Base-by-base conservation (phyloP, 2,329 filamentous ascomycete genomes). In the Scedosporium boydii region DNA sequence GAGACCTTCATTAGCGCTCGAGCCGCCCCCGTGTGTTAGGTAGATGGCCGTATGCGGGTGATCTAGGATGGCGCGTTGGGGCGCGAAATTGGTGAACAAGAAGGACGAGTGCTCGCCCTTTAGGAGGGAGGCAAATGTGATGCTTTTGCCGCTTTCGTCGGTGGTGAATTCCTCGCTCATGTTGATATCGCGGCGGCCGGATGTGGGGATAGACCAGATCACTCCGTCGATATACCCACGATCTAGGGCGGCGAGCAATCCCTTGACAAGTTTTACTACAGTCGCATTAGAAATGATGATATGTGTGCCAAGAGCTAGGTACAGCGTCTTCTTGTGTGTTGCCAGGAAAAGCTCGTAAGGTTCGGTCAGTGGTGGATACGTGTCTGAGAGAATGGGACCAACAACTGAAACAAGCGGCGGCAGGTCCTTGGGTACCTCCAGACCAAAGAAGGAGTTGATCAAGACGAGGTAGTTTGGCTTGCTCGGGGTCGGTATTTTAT, bases 401-500 rank as follows among this genome's bases (percentile, higher is more conserved):
- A 79, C 71, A 1, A 73, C 63, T 2, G 70, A 68, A 26, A 74
- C 70, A 1, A 74, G 66, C 1, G 77, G 77, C 1, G 77, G 77
- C 2, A 79, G 63, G 62, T 79, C 76, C 23, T 73, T 73, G 0
- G 77, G 73, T 1, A 71, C 68, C 59, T 80, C 77, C 6, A 79
- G 68, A 23, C 44, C 44, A 6, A n/a, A 48, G 21, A 48, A 48
- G 0, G 75, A 77, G 60, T 79, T 79, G 26, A 79, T 72, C 4
- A 79, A 68, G 2, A 76, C 65, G 3, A 80, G 71, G 56, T 78
- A 73, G 62, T 77, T 69, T 0, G 77, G 77, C 58, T 78, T 78
- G 3, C 68, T 63, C 0, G 67, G 62, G 0, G 66, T 62, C 0
- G 70, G 71, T 4, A 73, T 67, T 2, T 66, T 61, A 21, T 74